phyloP scores from a whole-genome alignment of 2,329 filamentous ascomycete species.

The Apiospora marii region DNA sequence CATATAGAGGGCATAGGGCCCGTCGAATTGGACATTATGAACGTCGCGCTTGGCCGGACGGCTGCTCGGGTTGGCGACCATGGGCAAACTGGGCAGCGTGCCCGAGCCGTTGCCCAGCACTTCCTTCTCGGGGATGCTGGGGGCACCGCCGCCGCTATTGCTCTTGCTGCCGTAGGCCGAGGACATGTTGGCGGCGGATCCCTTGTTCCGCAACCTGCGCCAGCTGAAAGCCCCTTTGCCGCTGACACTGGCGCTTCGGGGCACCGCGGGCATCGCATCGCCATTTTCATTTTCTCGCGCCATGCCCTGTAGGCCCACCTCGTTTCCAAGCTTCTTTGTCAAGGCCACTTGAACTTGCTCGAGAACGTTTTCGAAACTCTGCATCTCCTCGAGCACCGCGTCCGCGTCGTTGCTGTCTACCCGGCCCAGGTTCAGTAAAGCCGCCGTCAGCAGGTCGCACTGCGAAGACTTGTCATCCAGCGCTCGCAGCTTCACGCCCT shows the following conservation, averaged over 20 bases:
- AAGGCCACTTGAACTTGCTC: conserved; percentile 83
- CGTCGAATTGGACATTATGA: conserved; percentile 73
- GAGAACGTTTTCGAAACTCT: conserved; percentile 82
- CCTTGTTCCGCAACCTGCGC: conserved; percentile 90
- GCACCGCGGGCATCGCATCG: conserved; percentile 47
- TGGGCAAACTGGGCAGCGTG: conserved; percentile 78
- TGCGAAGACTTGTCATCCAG: conserved; percentile 93
- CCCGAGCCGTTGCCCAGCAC: conserved; percentile 64
- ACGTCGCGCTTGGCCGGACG: conserved; percentile 77
- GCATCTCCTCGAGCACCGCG: conserved; percentile 92
- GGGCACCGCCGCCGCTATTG: conserved; percentile 43
- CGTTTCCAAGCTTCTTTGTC: conserved; percentile 86
- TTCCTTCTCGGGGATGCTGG: conserved; percentile 49
- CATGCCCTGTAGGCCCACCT: conserved; percentile 81
- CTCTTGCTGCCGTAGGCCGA: conserved; percentile 59
- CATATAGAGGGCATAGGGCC: conserved; percentile 92
- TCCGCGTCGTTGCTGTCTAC: conserved; percentile 93
- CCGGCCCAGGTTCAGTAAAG: conserved; percentile 80
- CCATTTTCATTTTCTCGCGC: conserved; percentile 53
- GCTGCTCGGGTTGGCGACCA: conserved; percentile 72
- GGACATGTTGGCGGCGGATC: conserved; percentile 71
- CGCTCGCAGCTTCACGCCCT: conserved; percentile 89
- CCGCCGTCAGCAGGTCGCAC: conserved; percentile 90
- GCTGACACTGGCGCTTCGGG: conserved; percentile 68
- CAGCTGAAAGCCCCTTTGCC: conserved; percentile 85